Evolutionary conservation across 1,139 yeast species (phyloP), one percentile per base, ranked within the genome.

Genomic region (Suhomyces anneliseae): DNA sequence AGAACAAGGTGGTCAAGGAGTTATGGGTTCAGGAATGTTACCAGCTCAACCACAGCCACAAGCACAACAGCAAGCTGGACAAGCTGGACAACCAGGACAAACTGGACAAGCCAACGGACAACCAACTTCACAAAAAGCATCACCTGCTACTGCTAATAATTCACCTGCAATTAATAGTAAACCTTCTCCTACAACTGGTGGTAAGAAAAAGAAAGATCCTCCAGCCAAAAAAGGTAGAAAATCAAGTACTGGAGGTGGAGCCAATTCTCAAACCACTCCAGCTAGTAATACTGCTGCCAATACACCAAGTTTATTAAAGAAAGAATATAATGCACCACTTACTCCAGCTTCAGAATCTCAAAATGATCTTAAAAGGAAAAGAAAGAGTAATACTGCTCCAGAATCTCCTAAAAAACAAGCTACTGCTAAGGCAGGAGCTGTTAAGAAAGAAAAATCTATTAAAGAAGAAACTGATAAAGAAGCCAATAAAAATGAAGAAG

Each of bases 271-370:
- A 14, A 42, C 58, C 11, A 53, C 61, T 10, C 57, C 68, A 6
- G 52, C 42, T 34, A 45, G 40, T 34, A 50, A 41, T 38, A 49
- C 53, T 10, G 55, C 53, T n/a, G 45, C 53, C 15, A 57, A 56
- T 44, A 61, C 72, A 7, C 71, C 72, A 8, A 61, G 64, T 36
- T 59, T 53, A 35, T 54, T 54, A 48, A 57, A 61, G 53, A 71
- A 72, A 51, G 79, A 74, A 43, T 68, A 70, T 51, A 59, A 69
- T 8, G 66, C 74, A 1, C 79, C 79, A 2, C 65, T 73, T 34
- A 74, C 79, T 0, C 79, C 79, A 10, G 68, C 76, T 1, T 69
- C 76, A 7, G 79, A 72, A 52, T 61, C 69, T 27, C 62, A 66
- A 38, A 56, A 54, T 42, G 69, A 66, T 32, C 50, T 56, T 49